Evolutionary conservation across 495 filamentous ascomycete genomes (phyloP).

Genomic region (Daldinia grandis): DNA sequence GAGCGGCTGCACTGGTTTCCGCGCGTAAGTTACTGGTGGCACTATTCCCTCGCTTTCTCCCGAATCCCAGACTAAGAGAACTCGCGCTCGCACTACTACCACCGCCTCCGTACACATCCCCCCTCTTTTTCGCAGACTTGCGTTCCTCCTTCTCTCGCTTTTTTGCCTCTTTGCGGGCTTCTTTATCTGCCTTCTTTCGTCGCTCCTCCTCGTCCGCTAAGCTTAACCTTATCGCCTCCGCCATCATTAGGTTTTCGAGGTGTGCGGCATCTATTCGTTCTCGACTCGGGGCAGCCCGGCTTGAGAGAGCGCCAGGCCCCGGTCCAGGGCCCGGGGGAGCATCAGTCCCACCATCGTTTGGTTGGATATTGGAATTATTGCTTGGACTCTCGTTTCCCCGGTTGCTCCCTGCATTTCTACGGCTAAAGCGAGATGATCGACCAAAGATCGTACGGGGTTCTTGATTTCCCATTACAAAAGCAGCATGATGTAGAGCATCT

Average conservation of each 20-base stretch:
- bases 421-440: slow-evolving; percentile 56
- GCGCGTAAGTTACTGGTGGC: slow-evolving; percentile 58
- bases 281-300: slow-evolving; percentile 23
- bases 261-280: slow-evolving; percentile 57
- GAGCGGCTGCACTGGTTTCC: slow-evolving; percentile 49
- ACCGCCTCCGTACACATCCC: slow-evolving; percentile 56
- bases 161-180: slow-evolving; percentile 79
- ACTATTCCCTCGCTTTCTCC: slow-evolving; percentile 64
- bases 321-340: slow-evolving; percentile 40
- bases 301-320: slow-evolving; percentile 29
- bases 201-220: slow-evolving; percentile 91
- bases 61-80: slow-evolving; percentile 59
- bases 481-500: slow-evolving; percentile 92
- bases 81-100: slow-evolving; percentile 62
- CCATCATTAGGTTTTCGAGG: slow-evolving; percentile 97
- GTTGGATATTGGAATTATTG: slow-evolving; percentile 42
- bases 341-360: slow-evolving; percentile 45
- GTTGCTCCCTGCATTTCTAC: slow-evolving; percentile 55
- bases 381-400: slow-evolving; percentile 43
- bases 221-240: slow-evolving; percentile 90
- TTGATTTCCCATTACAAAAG: slow-evolving; percentile 82
- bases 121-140: slow-evolving; percentile 75
- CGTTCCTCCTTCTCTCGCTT: slow-evolving; percentile 84
- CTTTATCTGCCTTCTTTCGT: slow-evolving; percentile 80
- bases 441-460: slow-evolving; percentile 55